Base-by-base conservation (phyloP, 1,284 basidiomycete species). In the Amylostereum chailletii region DNA sequence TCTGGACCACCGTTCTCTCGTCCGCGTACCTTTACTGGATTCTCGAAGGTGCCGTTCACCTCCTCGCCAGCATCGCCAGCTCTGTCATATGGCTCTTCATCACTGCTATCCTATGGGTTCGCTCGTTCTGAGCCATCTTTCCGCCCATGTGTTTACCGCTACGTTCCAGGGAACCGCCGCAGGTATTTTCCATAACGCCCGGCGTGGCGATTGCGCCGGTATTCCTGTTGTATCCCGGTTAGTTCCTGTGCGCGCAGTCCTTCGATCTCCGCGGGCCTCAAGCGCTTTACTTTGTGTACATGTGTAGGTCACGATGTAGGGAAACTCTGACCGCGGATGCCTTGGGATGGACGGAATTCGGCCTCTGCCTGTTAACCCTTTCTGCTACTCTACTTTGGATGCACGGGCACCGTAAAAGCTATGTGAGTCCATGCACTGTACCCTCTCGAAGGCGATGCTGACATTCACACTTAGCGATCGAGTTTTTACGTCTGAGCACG, bases 291-390 rank as follows among this genome's bases (percentile, higher is more conserved):
- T 36, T 36, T 45, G 19, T 50, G 33, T 47, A 53, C 58, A 84
- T 19, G 19, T 19, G 19, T 19, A 19, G 19, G 19, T 19, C 19
- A 19, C 19, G 80, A 56, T 88, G 85, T 62, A 72, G 82, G 54
- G 79, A 87, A 61, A 76, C 75, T 2, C 65, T 87, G 52, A 84
- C 84, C 5, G 79, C 86, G 9, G 81, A 84, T 62, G 81, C 80
- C 1, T 60, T 88, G 29, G 83, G 83, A 4, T 88, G 86, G 85
- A 77, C 80, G 45, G 82, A 86, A 55, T 80, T 86, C 54, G 74
- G 71, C n/a, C 61, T 89, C n/a, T 83, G 79, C 55, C 53, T 72
- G n/a, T 48, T 81, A 50, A 79, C 81, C 7, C 62, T 86, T 44
- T 47, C 74, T 4, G 69, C 72, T 33, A 84, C 85, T 9, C 72